Evolutionary conservation across 2,329 filamentous ascomycete species (phyloP), one percentile per base, ranked within the genome.

Genomic region (Dactylellina leptospora): DNA sequence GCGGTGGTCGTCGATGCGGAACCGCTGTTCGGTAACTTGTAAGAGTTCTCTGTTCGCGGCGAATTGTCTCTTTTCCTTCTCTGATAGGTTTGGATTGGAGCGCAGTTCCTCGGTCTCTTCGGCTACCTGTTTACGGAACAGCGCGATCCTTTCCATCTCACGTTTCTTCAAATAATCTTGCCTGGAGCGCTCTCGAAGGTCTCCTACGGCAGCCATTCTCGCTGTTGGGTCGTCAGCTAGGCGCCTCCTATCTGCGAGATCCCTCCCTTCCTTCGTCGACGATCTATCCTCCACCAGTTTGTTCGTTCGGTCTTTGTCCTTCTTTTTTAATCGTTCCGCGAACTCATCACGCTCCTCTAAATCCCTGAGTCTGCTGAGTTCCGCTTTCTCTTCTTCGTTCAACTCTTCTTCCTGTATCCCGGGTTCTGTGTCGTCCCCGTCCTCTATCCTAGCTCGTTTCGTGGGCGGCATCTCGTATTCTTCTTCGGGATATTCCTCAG

Each of bases 121-220:
- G 0, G 87, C 87, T 1, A 99, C 95, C 78, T 97, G 93, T 77
- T 90, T 91, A 28, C 93, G 87, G 53, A 99, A 81, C n/a, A 99
- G 81, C 0, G 91, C 91, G 13, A 99, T 81, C 71, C 91, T 87
- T 79, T 97, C 92, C 0, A 89, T 84, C 79, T 97, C 93, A 74
- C 95, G 86, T 82, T 99, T 97, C 80, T 92, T 92, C 27, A 99
- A 84, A 78, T 99, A 99, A 75, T 95, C 89, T 78, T 97, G 93
- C 72, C 95, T 87, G 2, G 93, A 96, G 28, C 92, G 86, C 77
- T 95, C 84, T 42, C 95, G 86, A 16, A 97, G 81, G 73, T 96
- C 92, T 1, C 88, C 87, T 78, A 96, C 84, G n/a, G 90, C 90
- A 6, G 88, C 87, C 73, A 84, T 84, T 64, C 89, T 84, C 4